These are phyloP conservation scores for Mariannaea elegans DNA, from an alignment of 2,329 filamentous ascomycete genomes.

Conservation along the genomic window DNA sequence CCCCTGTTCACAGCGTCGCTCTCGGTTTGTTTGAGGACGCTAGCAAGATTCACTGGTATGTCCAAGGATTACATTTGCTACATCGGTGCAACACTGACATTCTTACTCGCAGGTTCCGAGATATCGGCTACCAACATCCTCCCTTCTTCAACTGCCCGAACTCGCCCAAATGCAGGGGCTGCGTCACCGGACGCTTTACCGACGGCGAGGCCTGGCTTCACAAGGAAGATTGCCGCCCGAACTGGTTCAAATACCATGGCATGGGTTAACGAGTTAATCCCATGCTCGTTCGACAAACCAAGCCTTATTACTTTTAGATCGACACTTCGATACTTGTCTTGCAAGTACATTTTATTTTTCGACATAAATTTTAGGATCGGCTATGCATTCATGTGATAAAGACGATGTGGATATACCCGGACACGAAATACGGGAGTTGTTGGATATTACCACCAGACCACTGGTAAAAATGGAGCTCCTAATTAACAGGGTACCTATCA, in stretches of 20 bases:
- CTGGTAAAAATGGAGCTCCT: too few species aligned
- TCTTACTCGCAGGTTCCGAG: conserved; percentile 87
- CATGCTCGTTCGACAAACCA: too few species aligned
- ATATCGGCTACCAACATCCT: conserved; percentile 98
- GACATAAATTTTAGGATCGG: too few species aligned
- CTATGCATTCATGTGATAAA: too few species aligned
- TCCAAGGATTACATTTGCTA: neutral
- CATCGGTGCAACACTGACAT: conserved; percentile 9
- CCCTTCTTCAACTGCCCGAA: conserved; percentile 99
- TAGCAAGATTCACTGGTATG: conserved; percentile 89
- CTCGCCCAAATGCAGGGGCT: conserved; percentile 90
- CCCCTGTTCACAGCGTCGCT: conserved; percentile 94
- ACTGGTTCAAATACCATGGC: conserved; percentile 96
- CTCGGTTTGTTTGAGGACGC: conserved; percentile 91
- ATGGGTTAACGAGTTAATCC: too few species aligned
- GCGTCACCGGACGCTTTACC: conserved; percentile 85
- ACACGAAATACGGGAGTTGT: too few species aligned
- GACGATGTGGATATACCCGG: too few species aligned
- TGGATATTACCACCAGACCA: too few species aligned
- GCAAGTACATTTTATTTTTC: too few species aligned
- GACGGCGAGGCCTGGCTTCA: conserved; percentile 87
- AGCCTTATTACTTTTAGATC: too few species aligned
- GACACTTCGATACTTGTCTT: too few species aligned
- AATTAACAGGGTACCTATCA: too few species aligned
- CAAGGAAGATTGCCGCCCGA: conserved; percentile 91